Conservation (phyloP, 768 basidiomycete species). For the Crucibulum laeve region DNA sequence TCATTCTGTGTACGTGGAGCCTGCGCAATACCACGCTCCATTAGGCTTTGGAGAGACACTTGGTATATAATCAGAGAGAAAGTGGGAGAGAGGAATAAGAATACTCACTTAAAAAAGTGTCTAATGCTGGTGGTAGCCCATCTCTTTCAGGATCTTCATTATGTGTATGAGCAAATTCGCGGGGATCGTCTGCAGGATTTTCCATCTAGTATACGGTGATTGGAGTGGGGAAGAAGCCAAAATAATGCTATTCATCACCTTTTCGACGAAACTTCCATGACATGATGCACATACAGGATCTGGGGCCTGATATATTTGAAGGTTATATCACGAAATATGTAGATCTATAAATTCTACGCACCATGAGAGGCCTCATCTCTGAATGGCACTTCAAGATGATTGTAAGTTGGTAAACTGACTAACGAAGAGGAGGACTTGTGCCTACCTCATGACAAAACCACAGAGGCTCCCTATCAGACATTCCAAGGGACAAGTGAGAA, state of each 20-base stretch:
- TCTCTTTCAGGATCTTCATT: slow-evolving; percentile 22
- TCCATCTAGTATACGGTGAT: slow-evolving; percentile 51
- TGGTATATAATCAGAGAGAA: neutral
- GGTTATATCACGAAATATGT: neutral
- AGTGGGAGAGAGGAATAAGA: slow-evolving; percentile 3
- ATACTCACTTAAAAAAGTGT: slow-evolving; percentile 45
- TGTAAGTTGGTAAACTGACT: slow-evolving; percentile 7
- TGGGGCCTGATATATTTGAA: slow-evolving; percentile 49
- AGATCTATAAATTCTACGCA: slow-evolving; percentile 22
- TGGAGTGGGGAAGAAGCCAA: slow-evolving; percentile 8
- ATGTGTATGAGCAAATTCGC: slow-evolving; percentile 46
- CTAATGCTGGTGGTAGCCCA: slow-evolving; percentile 34
- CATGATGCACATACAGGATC: slow-evolving; percentile 84
- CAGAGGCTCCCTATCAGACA: slow-evolving; percentile 70
- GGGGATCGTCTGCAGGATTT: slow-evolving; percentile 70
- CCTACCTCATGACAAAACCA: slow-evolving; percentile 78
- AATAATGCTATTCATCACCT: slow-evolving; percentile 33
- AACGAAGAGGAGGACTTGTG: neutral
- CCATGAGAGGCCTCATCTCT: slow-evolving; percentile 88
- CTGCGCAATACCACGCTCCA: slow-evolving; percentile 28
- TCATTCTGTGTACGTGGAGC: slow-evolving; percentile 2
- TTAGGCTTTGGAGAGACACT: slow-evolving; percentile 31
- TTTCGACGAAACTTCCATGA: slow-evolving; percentile 78
- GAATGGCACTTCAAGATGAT: slow-evolving; percentile 61
- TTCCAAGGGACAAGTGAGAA: too few relatives aligned